Percentiles rank a stretch among this genome's conserved stretches.
Evolutionary conservation across 139 green algal genomes (phyloP).

Genomic region (Dunaliella primolecta): DNA sequence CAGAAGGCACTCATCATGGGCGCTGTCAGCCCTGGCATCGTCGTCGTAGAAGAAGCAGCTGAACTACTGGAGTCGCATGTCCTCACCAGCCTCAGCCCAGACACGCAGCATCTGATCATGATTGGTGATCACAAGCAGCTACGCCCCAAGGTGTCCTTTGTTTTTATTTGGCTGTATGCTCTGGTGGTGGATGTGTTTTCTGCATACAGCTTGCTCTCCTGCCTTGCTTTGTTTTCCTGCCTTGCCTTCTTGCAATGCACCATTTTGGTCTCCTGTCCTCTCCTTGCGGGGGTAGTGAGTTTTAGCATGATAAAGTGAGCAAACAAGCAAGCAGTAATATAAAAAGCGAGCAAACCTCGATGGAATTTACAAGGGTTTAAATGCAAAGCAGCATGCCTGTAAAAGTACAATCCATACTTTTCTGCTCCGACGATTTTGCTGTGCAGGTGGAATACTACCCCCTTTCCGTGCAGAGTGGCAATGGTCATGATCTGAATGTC

Average conservation of each 20-base stretch:
- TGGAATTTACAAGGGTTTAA: no score
- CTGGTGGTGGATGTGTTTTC: background rate
- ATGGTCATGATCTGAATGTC: conserved; percentile 65
- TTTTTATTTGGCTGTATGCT: background rate
- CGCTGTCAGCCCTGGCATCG: conserved; percentile 28
- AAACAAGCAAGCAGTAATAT: no score
- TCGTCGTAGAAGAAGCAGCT: conserved; percentile 78
- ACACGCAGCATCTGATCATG: conserved; percentile 53
- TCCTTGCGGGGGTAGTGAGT: no score
- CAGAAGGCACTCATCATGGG: conserved; percentile 30
- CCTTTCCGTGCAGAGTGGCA: conserved; percentile 45
- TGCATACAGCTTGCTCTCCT: background rate
- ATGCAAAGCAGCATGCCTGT: no score
- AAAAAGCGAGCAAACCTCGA: no score
- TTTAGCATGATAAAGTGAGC: no score
- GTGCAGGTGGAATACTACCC: conserved; percentile 47
- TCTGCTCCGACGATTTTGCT: no score
- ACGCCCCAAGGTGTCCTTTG: conserved; percentile 53
- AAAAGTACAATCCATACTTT: no score
- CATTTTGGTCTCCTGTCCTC: background rate
- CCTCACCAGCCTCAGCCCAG: conserved; percentile 50
- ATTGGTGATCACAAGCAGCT: conserved; percentile 77
- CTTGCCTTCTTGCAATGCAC: background rate
- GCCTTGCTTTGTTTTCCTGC: background rate
- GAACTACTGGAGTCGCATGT: conserved; percentile 79